These are phyloP conservation scores for Hamamelis virginiana DNA, from an alignment of 164 flowering plant species.

Conservation along the genomic window DNA sequence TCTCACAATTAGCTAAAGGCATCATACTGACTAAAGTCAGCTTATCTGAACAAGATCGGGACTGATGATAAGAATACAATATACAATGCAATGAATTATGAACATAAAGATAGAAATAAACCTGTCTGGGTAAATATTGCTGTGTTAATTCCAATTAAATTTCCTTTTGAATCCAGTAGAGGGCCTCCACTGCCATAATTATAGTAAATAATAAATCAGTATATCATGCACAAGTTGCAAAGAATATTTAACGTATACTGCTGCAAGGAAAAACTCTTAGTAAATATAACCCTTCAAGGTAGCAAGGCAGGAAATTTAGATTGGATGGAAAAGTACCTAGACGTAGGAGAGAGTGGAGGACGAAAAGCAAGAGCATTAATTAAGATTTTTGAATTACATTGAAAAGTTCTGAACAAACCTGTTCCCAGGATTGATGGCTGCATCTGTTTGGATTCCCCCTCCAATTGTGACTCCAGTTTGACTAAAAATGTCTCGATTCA, in stretches of 20 bases:
- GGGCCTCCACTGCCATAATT: conserved; percentile 83
- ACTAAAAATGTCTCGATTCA: conserved; percentile 90
- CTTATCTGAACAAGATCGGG: too few relatives aligned
- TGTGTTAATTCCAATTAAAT: conserved; percentile 87
- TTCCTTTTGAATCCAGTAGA: conserved; percentile 83
- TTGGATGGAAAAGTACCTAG: neutral
- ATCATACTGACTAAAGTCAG: too few relatives aligned
- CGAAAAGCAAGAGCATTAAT: neutral
- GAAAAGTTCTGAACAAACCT: conserved; percentile 41
- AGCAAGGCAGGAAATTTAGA: neutral
- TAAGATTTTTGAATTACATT: neutral
- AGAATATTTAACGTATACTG: neutral
- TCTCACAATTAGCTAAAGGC: too few relatives aligned
- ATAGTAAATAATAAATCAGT: conserved; percentile 13
- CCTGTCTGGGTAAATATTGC: conserved; percentile 97
- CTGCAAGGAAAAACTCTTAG: neutral
- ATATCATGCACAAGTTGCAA: neutral
- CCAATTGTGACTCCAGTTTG: conserved; percentile 89
- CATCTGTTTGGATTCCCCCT: conserved; percentile 99
- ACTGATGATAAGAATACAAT: too few relatives aligned
- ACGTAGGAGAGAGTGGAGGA: neutral
- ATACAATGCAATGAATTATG: too few relatives aligned
- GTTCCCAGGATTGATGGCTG: conserved; percentile 97
- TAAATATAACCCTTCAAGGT: neutral
- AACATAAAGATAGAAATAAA: conserved; percentile 14